These are phyloP conservation scores for Schizothecium vesticola DNA, from an alignment of 495 filamentous ascomycete genomes.

Conservation along the genomic window DNA sequence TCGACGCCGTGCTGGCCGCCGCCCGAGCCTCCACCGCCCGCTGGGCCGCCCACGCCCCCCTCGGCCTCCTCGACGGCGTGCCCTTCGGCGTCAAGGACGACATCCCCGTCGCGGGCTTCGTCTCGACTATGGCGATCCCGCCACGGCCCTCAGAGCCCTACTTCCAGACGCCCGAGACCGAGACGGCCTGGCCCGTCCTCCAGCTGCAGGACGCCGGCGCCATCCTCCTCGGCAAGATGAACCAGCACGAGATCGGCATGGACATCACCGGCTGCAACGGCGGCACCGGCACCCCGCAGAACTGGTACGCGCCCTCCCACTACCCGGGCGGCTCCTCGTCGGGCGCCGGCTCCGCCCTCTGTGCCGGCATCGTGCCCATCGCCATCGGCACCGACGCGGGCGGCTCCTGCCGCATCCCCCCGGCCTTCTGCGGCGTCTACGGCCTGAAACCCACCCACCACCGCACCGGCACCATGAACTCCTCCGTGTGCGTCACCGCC, in stretches of 20 bases:
- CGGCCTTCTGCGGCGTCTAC: slow-evolving; percentile 79
- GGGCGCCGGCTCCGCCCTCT: slow-evolving; percentile 73
- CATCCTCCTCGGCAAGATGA: slow-evolving; percentile 77
- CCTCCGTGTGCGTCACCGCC: slow-evolving; percentile 62
- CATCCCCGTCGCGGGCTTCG: slow-evolving; percentile 67
- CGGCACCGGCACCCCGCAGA: slow-evolving; percentile 67
- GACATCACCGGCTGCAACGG: slow-evolving; percentile 39
- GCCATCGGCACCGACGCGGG: slow-evolving; percentile 78
- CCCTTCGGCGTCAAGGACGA: slow-evolving; percentile 89
- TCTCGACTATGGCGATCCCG: slow-evolving; percentile 52
- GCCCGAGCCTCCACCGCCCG: slow-evolving; percentile 66
- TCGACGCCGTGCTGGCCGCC: slow-evolving; percentile 56
- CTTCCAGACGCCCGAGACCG: slow-evolving; percentile 26
- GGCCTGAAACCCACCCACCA: slow-evolving; percentile 81
- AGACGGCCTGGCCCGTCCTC: slow-evolving; percentile 63
- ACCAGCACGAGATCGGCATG: slow-evolving; percentile 84
- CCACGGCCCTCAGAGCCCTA: slow-evolving; percentile 33
- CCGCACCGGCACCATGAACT: slow-evolving; percentile 55
- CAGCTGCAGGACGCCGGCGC: slow-evolving; percentile 74
- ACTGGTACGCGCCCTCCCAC: slow-evolving; percentile 74
- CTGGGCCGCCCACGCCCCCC: slow-evolving; percentile 57
- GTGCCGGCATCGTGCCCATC: slow-evolving; percentile 72
- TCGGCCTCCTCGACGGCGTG: slow-evolving; percentile 73
- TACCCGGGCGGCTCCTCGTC: slow-evolving; percentile 89
- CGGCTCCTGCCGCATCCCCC: slow-evolving; percentile 77